Evolutionary conservation across 495 filamentous ascomycete species (phyloP), one percentile per base, ranked within the genome.

Genomic region (Hyaloscypha bicolor): DNA sequence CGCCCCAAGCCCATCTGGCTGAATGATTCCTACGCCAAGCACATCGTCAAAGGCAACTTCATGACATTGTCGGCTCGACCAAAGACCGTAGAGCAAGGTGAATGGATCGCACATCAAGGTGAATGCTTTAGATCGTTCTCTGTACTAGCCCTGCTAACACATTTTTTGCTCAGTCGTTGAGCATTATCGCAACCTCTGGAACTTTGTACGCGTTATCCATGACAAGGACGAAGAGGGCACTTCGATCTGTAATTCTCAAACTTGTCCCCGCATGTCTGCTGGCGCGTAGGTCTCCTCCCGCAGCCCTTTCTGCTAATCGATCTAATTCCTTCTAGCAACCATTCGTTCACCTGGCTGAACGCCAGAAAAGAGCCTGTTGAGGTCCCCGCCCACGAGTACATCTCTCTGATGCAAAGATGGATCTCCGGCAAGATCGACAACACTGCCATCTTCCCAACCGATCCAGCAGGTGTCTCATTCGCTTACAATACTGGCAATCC

Each of bases 21-120:
- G 76, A 89, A 92, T 71, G 87, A 93, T 66, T 86, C 90, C 70
- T 91, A 93, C 74, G 88, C 91, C 53, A 90, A 88, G 71, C 85
- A 96, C 68, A 94, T 96, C 65, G 94, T 97, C 68, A 96, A 92
- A 79, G 94, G 94, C 55, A 97, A 97, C 78, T 97, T 97, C 76
- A 92, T 96, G 90, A 97, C 94, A 25, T 79, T 97, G 53, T 94
- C 93, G 71, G 91, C 91, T 60, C 91, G 91, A 74, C 94, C 94
- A 9, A 91, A 91, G 76, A 90, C 92, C 60, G 90, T 97, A 32
- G 94, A 97, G 75, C 84, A 91, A 67, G 93, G 93, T 37, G 94
- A 97, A 74, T 97, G 94, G 94, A 80, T 96, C 67, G 93, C 93
- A 62, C 93, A 97, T 78, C 94, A 97, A 86, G 90, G 94, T 96